Conservation (phyloP, 805 yeast genomes). For the Sporopachydermia lactativora region DNA sequence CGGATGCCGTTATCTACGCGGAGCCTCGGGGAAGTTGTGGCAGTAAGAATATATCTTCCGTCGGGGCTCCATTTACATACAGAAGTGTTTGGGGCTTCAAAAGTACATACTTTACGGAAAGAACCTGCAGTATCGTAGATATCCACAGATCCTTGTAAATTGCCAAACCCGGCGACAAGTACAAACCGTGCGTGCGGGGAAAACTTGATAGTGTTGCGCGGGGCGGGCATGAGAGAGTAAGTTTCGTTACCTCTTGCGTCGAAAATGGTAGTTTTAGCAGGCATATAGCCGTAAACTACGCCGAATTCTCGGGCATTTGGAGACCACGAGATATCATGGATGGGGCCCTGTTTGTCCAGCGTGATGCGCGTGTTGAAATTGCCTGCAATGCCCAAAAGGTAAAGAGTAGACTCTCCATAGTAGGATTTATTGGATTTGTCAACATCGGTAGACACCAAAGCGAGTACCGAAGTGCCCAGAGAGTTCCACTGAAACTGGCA, state of each 20-base stretch:
- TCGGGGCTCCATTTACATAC: constrained; percentile 97
- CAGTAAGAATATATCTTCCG: constrained; percentile 84
- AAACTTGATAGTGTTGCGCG: constrained; percentile 80
- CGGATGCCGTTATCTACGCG: constrained; percentile 93
- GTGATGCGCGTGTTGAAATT: constrained; percentile 80
- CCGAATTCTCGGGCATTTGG: constrained; percentile 95
- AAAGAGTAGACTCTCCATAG: constrained; percentile 92
- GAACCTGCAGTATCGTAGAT: constrained; percentile 84
- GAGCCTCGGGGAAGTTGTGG: constrained; percentile 92
- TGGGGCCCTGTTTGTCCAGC: constrained; percentile 88
- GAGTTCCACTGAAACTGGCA: constrained; percentile 90
- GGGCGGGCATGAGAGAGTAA: constrained; percentile 69
- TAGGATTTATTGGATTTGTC: constrained; percentile 88
- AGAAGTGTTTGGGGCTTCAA: constrained; percentile 91
- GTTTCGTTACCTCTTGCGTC: constrained; percentile 87
- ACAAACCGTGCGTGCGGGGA: constrained; percentile 91
- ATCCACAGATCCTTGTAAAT: constrained; percentile 92
- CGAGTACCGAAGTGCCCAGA: constrained; percentile 86
- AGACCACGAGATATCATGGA: constrained; percentile 95
- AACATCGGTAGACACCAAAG: constrained; percentile 90
- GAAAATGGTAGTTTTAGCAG: constrained; percentile 86
- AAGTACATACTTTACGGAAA: constrained; percentile 62
- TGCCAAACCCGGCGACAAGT: constrained; percentile 94
- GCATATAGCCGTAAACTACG: constrained; percentile 96
- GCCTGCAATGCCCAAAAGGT: constrained; percentile 83